Evolutionary conservation across 2,329 filamentous ascomycete genomes (phyloP).

Genomic region (Epicoccum nigrum): DNA sequence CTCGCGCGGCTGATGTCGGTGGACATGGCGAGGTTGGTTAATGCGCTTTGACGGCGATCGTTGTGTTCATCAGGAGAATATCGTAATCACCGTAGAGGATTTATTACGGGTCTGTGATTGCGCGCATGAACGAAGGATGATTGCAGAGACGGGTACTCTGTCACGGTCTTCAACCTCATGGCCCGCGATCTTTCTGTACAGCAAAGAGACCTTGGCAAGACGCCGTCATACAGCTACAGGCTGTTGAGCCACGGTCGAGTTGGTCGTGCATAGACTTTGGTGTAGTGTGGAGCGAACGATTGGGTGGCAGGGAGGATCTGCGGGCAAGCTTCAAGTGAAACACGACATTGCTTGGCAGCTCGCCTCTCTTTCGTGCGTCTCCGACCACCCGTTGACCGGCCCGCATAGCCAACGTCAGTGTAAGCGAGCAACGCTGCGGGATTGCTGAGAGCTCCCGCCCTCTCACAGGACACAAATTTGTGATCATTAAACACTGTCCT

Average conservation of each 20-base stretch:
- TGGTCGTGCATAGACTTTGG: conserved; percentile 30
- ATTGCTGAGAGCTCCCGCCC: background rate
- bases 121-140: conserved; percentile 13
- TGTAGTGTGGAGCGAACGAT: conserved; percentile 20
- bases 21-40: conserved; percentile 9
- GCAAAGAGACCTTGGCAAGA: background rate
- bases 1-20: conserved; percentile 8
- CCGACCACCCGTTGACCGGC: conserved; percentile 23
- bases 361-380: conserved; percentile 17
- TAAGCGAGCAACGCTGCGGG: conserved; percentile 7
- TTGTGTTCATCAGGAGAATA: conserved; percentile 19
- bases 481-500: background rate
- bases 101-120: conserved; percentile 11
- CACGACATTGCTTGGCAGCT: conserved; percentile 21
- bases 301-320: conserved; percentile 27
- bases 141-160: conserved; percentile 3
- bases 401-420: conserved; percentile 19
- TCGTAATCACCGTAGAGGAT: conserved; percentile 22
- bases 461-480: conserved; percentile 1
- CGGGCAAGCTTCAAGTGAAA: conserved; percentile 28
- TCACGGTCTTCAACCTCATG: background rate
- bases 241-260: conserved; percentile 27
- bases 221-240: conserved; percentile 22
- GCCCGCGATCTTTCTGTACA: background rate
- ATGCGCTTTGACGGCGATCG: conserved; percentile 18